Base-by-base conservation (phyloP, 768 basidiomycete genomes). In the Candolleomyces eurysporus region DNA sequence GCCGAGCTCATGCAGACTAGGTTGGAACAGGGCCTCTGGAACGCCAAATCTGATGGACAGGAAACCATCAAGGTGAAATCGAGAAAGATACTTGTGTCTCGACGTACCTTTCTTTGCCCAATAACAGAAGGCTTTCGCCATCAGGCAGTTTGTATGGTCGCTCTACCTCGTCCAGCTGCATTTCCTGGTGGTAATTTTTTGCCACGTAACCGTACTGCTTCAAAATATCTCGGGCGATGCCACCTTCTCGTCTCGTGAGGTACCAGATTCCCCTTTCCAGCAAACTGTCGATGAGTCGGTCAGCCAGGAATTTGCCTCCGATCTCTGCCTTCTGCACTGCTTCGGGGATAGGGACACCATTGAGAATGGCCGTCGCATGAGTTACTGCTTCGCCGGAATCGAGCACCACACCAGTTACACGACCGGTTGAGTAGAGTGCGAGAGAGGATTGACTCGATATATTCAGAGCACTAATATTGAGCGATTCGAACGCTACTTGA, bases 341-440 rank as follows among this genome's bases (percentile, higher is more conserved):
- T 72, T 92, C 91, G 45, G 90, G 90, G 32, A 94, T 81, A 53
- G 88, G 74, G 77, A 91, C 92, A 75, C 78, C 92, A 75, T 94
- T 92, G 76, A 92, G 93, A 68, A 94, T 92, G 65, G 92, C 92
- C 31, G 94, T 92, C 31, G 88, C 90, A 82, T 94, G 92, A 53
- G 89, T 85, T 60, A 92, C 92, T 81, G 90, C 92, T 72, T 94
- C 92, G 68, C 91, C 92, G 22, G 92, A 94, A 76, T 94, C 92
- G 69, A 93, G 81, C 30, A 94, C 92, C 74, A 94, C 84, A 78
- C 88, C 87, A 40, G 92, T 92, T 42, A 91, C 92, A 72, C 91
- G 86, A 73, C 92, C 91, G 13, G 91, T 92, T 26, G 91, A 91
- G 74, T 92, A 92, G 36, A 91, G 81, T 46, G 89, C 89, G 22